Conservation (phyloP, 2,329 filamentous ascomycete species). For the Epicoccum nigrum region DNA sequence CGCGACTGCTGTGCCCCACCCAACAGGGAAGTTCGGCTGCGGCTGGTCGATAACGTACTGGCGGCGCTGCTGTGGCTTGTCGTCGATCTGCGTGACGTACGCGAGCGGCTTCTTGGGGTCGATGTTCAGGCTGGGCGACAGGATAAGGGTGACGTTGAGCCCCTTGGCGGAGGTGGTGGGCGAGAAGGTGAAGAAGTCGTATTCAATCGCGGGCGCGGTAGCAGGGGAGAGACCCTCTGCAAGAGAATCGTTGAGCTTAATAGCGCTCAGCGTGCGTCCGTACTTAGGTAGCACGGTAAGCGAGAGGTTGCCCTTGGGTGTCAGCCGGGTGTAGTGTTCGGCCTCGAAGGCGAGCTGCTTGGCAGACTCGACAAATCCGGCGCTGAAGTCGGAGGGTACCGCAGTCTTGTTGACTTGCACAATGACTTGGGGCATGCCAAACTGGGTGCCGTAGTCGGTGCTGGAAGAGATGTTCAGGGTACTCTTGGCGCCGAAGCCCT, state of each 20-base stretch:
- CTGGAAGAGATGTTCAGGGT: slow-evolving; percentile 43
- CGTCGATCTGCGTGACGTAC: slow-evolving; percentile 59
- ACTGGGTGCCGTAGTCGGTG: slow-evolving; percentile 49
- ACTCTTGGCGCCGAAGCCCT: slow-evolving; percentile 34
- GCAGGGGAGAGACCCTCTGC: slow-evolving; percentile 36
- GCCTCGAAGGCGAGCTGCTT: slow-evolving; percentile 46
- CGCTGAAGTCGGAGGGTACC: slow-evolving; percentile 39
- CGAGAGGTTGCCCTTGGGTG: slow-evolving; percentile 31
- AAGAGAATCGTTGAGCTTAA: slow-evolving; percentile 39
- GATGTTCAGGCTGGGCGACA: slow-evolving; percentile 57
- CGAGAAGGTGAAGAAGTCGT: slow-evolving; percentile 47
- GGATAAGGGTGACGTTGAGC: slow-evolving; percentile 49
- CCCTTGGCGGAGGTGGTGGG: slow-evolving; percentile 38
- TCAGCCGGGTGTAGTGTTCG: slow-evolving; percentile 46
- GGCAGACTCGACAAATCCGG: slow-evolving; percentile 45
- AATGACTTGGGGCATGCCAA: slow-evolving; percentile 34
- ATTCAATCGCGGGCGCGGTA: slow-evolving; percentile 43
- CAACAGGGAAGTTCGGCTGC: slow-evolving; percentile 52
- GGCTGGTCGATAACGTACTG: slow-evolving; percentile 52
- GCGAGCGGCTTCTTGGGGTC: slow-evolving; percentile 57
- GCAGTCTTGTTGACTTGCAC: slow-evolving; percentile 45
- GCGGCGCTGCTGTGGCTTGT: slow-evolving; percentile 46
- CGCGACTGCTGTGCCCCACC: slow-evolving; percentile 58
- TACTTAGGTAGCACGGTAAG: slow-evolving; percentile 43
- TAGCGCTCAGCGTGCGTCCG: slow-evolving; percentile 45